Evolutionary conservation across 768 basidiomycete genomes (phyloP).

Genomic region (Panaeolus papilionaceus): DNA sequence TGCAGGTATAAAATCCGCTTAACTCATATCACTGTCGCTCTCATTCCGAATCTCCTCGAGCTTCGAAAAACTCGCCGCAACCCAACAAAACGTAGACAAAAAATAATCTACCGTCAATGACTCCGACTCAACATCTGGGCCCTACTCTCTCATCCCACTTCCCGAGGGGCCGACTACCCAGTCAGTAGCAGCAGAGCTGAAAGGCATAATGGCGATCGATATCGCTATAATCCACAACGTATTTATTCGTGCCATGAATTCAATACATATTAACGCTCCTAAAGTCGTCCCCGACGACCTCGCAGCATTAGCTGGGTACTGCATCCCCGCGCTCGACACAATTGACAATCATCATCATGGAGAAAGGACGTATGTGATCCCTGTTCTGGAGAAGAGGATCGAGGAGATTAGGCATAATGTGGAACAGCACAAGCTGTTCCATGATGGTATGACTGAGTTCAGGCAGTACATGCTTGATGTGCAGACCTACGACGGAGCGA

Average conservation of each 20-base stretch:
- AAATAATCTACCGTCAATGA: not conserved
- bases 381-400: conserved; percentile 21
- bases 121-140: conserved; percentile 11
- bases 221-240: conserved; percentile 28
- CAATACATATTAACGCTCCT: conserved; percentile 28
- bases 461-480: conserved; percentile 21
- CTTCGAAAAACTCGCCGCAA: not conserved
- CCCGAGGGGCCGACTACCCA: conserved; percentile 17
- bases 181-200: conserved; percentile 18
- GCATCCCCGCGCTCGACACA: conserved; percentile 18
- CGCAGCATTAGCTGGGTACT: conserved; percentile 23
- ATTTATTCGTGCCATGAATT: conserved; percentile 27
- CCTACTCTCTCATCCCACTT: conserved; percentile 23
- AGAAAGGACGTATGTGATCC: conserved; percentile 24
- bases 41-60: too few relatives aligned
- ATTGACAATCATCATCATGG: conserved; percentile 22
- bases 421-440: conserved; percentile 24
- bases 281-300: conserved; percentile 23
- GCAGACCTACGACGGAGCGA: conserved; percentile 20
- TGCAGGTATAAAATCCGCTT: too few relatives aligned
- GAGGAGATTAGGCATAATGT: conserved; percentile 28
- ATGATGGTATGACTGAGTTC: conserved; percentile 20
- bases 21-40: too few relatives aligned
- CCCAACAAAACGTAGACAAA: not conserved
- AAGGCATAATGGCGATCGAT: conserved; percentile 23